Evolutionary conservation across 805 yeast species (phyloP).

Genomic region (Barnettozyma sucrosica): DNA sequence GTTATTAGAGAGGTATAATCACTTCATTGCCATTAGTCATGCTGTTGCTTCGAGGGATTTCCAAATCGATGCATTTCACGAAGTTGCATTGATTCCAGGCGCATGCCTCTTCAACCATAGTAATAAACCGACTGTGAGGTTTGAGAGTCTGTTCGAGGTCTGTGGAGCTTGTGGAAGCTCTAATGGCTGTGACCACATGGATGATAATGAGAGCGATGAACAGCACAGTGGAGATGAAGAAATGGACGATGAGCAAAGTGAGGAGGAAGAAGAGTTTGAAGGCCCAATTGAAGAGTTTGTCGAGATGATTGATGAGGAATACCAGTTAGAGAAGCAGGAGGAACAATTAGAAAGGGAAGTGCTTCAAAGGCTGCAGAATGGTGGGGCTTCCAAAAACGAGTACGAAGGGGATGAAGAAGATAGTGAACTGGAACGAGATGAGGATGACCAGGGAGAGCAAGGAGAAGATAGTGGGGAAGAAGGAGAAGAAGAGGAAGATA

Average conservation of each 20-base stretch:
- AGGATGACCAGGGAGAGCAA: neutral
- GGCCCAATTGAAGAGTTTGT: slow-evolving; percentile 27
- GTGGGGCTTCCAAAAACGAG: neutral
- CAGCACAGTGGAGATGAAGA: slow-evolving; percentile 10
- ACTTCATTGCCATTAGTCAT: slow-evolving; percentile 53
- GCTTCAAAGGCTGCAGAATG: slow-evolving; percentile 4
- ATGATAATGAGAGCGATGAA: slow-evolving; percentile 12
- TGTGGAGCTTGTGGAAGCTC: slow-evolving; percentile 46
- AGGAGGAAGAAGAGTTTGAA: slow-evolving; percentile 20
- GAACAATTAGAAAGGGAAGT: slow-evolving; percentile 14
- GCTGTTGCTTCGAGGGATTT: slow-evolving; percentile 76
- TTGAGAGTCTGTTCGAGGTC: slow-evolving; percentile 50
- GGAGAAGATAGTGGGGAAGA: neutral
- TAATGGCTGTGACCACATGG: slow-evolving; percentile 31
- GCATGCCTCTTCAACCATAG: slow-evolving; percentile 86
- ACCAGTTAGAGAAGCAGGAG: slow-evolving; percentile 12
- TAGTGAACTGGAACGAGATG: no score
- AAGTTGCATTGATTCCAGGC: slow-evolving; percentile 77
- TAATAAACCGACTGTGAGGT: slow-evolving; percentile 58
- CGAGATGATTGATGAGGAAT: slow-evolving; percentile 24
- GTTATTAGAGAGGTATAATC: slow-evolving; percentile 28
- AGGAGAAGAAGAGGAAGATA: slow-evolving; percentile 15
- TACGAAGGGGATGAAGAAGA: neutral
- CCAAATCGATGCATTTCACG: slow-evolving; percentile 70
- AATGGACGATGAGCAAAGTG: slow-evolving; percentile 11